A percentile compares a stretch with the other conserved stretches of the same genome.
Conservation (phyloP, 23 red algal species). For the Gracilaria domingensis region DNA sequence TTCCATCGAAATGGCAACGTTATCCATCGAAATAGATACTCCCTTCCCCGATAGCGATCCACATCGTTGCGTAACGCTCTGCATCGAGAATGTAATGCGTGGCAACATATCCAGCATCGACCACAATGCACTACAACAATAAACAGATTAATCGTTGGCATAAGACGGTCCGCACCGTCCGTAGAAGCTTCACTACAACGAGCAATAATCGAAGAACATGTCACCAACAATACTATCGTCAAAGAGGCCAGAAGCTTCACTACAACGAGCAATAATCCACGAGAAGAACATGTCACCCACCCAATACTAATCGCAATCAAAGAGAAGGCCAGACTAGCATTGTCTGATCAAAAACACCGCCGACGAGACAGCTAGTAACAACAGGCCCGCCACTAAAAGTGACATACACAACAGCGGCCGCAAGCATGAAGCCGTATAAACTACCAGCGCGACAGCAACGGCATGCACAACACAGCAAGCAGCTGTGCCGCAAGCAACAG, state of each 20-base stretch:
- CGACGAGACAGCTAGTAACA: constrained; percentile 27
- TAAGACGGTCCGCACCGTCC: neutral
- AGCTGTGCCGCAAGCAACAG: constrained; percentile 22
- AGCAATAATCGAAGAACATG: constrained; percentile 49
- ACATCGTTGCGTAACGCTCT: neutral
- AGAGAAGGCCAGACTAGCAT: constrained; percentile 52
- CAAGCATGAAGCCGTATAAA: constrained; percentile 14
- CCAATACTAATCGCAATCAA: constrained; percentile 48
- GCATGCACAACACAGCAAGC: neutral
- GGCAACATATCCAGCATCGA: constrained; percentile 22
- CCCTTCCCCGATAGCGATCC: neutral
- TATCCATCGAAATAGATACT: neutral
- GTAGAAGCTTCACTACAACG: constrained; percentile 4
- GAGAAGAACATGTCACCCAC: constrained; percentile 54
- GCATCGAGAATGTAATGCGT: constrained; percentile 19
- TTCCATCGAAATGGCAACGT: neutral
- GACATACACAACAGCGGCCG: constrained; percentile 30
- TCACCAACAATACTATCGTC: constrained; percentile 56
- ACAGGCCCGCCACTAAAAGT: constrained; percentile 57
- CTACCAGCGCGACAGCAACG: neutral
- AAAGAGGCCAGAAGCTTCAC: too few species aligned
- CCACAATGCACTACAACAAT: constrained; percentile 31
- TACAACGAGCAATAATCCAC: constrained; percentile 18
- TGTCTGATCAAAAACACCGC: constrained; percentile 44
- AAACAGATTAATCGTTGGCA: constrained; percentile 41